Base-by-base conservation (phyloP, 345 rosid genomes). In the Sonneratia caseolaris region DNA sequence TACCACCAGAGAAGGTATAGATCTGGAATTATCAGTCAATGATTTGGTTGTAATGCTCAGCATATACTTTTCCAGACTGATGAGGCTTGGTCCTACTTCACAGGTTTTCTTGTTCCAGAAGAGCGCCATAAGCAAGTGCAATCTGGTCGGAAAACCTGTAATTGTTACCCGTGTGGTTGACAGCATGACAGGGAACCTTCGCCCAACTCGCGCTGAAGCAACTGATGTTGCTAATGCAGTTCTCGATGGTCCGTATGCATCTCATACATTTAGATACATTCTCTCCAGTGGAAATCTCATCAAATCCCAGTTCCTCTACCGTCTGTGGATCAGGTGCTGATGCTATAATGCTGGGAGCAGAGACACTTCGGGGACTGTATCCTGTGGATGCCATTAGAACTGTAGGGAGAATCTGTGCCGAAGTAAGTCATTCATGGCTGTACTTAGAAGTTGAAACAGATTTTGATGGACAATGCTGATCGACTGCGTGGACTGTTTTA, bases 1-100 rank as follows among this genome's bases (percentile, higher is more conserved):
- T 81, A 37, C 83, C 83, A 7, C 81, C 83, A 18, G 83, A 81
- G 68, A 81, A 81, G 79, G 83, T 77, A 15, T 18, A 72, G 21
- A 24, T 40, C 22, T 13, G 36, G 40, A 59, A 0, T 59, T 11
- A 22, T 3, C 13, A 7, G 9, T 21, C 36, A 7, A 22, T 1
- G 64, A 59, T 59, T 35, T 62, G 37, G 10, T 62, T 35, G 65
- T 0, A 11, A n/a, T 27, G 24, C 12, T 6, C 36, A 32, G 2
- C 36, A 61, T 56, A 19, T 56, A 7, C 64, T 59, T 59, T 59
- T 32, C 38, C 15, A 3, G 1, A 62, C 16, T 27, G 66, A 62
- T 5, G 4, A 32, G 37, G 19, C 19, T 62, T 32, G 38, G 27
- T 66, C 61, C 62, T 24, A 12, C 61, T 61, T 45, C 53, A 38